These are phyloP conservation scores for Cryphonectria parasitica DNA, from an alignment of 2,329 filamentous ascomycete genomes.

Conservation along the genomic window DNA sequence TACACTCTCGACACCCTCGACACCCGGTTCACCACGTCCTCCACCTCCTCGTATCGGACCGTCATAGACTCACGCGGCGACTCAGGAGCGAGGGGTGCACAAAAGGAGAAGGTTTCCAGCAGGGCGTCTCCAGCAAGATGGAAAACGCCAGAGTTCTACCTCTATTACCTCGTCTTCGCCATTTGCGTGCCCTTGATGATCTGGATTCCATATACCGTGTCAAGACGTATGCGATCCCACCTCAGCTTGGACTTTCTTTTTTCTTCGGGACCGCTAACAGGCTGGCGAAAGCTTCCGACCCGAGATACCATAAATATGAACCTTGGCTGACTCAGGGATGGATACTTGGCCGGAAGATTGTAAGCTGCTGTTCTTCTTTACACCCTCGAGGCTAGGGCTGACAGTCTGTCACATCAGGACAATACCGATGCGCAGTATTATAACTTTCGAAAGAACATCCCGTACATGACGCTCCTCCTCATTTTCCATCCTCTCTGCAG, in stretches of 20 bases:
- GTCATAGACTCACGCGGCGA: slow-evolving; percentile 56
- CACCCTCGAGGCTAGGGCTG: slow-evolving; percentile 7
- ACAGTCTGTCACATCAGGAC: slow-evolving; percentile 59
- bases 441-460: slow-evolving; percentile 83
- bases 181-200: slow-evolving; percentile 82
- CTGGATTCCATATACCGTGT: slow-evolving; percentile 85
- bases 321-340: slow-evolving; percentile 77
- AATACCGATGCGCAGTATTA: slow-evolving; percentile 87
- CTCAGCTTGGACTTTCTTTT: too few relatives aligned
- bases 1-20: slow-evolving; percentile 53
- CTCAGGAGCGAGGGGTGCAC: slow-evolving; percentile 44
- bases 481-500: slow-evolving; percentile 80
- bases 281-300: slow-evolving; percentile 69
- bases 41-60: slow-evolving; percentile 67
- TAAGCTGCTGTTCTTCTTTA: slow-evolving; percentile 46
- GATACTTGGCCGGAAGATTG: slow-evolving; percentile 90
- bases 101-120: slow-evolving; percentile 47
- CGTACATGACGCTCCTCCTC: slow-evolving; percentile 75
- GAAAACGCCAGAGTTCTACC: slow-evolving; percentile 82
- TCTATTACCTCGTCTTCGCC: slow-evolving; percentile 75
- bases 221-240: slow-evolving; percentile 62
- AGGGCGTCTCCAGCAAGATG: slow-evolving; percentile 71
- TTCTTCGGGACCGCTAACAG: slow-evolving; percentile 28
- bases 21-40: slow-evolving; percentile 62
- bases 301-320: slow-evolving; percentile 77